phyloP scores from a whole-genome alignment of 2,329 filamentous ascomycete genomes.

The Cercospora sojina region DNA sequence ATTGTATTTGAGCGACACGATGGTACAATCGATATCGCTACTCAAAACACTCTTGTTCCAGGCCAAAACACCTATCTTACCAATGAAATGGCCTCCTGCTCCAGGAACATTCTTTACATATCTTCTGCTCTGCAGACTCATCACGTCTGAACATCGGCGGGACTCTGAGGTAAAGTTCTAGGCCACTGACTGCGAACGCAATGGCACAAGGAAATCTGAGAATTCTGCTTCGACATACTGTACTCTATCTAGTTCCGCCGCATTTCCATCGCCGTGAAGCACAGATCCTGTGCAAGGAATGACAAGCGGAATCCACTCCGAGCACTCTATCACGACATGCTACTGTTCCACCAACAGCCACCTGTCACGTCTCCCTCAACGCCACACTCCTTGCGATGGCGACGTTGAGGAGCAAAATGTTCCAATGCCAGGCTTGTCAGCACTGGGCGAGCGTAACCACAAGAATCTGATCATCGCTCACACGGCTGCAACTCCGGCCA shows the following conservation, averaged over 20 bases:
- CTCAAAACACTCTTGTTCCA: conserved; percentile 1
- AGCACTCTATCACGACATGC: neutral
- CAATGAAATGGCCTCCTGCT: neutral
- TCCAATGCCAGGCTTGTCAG: neutral
- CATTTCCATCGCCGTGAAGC: neutral
- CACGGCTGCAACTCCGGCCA: neutral
- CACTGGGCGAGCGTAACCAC: neutral
- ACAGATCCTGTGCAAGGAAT: neutral
- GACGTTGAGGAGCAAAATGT: neutral
- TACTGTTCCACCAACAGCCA: neutral
- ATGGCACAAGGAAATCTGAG: neutral
- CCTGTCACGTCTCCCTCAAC: neutral
- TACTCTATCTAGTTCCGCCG: neutral
- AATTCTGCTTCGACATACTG: neutral
- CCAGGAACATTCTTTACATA: neutral
- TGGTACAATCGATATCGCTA: neutral
- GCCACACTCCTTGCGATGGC: neutral
- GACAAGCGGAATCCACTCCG: neutral
- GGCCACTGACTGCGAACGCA: neutral
- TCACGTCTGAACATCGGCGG: neutral
- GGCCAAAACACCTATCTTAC: neutral
- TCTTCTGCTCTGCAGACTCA: neutral
- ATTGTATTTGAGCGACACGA: neutral
- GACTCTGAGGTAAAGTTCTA: neutral
- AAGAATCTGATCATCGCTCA: neutral